phyloP scores from a whole-genome alignment of 768 basidiomycete species.

The Tephrocybe sp. region DNA sequence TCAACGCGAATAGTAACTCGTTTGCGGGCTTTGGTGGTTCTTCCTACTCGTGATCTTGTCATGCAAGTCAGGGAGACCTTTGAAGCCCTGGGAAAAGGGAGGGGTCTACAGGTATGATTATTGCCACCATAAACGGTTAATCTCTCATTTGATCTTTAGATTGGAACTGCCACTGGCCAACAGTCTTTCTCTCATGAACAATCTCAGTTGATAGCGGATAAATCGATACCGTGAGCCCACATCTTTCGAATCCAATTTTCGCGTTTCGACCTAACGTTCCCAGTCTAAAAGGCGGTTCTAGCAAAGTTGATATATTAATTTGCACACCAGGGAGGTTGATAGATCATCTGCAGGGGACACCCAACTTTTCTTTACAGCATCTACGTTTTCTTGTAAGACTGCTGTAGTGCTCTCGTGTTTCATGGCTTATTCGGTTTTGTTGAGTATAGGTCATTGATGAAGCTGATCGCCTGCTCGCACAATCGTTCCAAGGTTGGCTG shows the following conservation, averaged over 20 bases:
- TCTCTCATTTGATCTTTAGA: slow-evolving; percentile 30
- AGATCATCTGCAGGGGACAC: slow-evolving; percentile 86
- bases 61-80: slow-evolving; percentile 90
- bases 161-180: slow-evolving; percentile 87
- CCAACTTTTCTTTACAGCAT: slow-evolving; percentile 90
- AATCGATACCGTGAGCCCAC: slow-evolving; percentile 43
- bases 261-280: slow-evolving; percentile 2
- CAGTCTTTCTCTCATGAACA: slow-evolving; percentile 95
- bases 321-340: slow-evolving; percentile 95
- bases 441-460: slow-evolving; percentile 85
- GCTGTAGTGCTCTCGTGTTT: background rate
- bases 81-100: slow-evolving; percentile 79
- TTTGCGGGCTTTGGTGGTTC: slow-evolving; percentile 81
- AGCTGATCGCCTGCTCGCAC: slow-evolving; percentile 91
- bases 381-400: slow-evolving; percentile 88
- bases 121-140: background rate
- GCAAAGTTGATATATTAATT: slow-evolving; percentile 90
- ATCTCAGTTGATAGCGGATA: slow-evolving; percentile 67
- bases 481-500: slow-evolving; percentile 97
- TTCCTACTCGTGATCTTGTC: slow-evolving; percentile 94
- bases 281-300: slow-evolving; percentile 81
- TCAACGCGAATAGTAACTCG: slow-evolving; percentile 74
- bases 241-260: background rate
- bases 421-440: background rate
- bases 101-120: slow-evolving; percentile 71